Evolutionary conservation across 129 eudicot genomes (phyloP).

Genomic region (Lactuca sativa): DNA sequence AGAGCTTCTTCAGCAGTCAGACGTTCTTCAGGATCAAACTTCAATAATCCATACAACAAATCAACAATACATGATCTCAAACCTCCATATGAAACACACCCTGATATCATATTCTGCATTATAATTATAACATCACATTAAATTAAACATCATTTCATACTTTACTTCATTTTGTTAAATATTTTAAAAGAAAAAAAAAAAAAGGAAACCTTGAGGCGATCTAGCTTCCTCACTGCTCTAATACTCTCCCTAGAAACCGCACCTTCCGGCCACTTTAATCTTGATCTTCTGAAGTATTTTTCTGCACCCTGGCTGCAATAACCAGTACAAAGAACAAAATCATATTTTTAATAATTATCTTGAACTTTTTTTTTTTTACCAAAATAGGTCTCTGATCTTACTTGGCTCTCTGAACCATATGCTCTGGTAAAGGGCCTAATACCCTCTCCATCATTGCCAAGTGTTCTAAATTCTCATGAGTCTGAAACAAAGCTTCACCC

Average conservation of each 20-base stretch:
- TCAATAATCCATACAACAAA: constrained; percentile 59
- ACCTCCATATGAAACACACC: constrained; percentile 36
- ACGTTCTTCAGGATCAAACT: constrained; percentile 73
- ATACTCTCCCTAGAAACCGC: constrained; percentile 93
- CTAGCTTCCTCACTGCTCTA: constrained; percentile 82
- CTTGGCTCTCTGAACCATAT: constrained; percentile 69
- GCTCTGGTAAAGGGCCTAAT: constrained; percentile 84
- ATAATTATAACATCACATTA: constrained; percentile 7
- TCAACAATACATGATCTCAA: constrained; percentile 48
- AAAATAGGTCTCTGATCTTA: constrained; percentile 32
- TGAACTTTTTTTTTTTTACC: no score
- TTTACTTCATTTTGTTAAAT: background rate
- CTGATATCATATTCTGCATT: constrained; percentile 67
- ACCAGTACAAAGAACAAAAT: background rate
- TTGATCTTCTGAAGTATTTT: constrained; percentile 64
- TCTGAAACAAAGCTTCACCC: constrained; percentile 94
- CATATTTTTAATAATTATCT: background rate
- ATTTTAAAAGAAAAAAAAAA: background rate
- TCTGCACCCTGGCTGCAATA: constrained; percentile 61
- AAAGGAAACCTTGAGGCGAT: constrained; percentile 55
- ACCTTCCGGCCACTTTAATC: constrained; percentile 92
- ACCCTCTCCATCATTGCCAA: constrained; percentile 99
- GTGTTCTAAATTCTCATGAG: constrained; percentile 94
- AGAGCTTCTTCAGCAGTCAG: constrained; percentile 71
- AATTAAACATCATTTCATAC: background rate